Base-by-base conservation (phyloP, 2,329 filamentous ascomycete genomes). In the Stenocarpella maydis region DNA sequence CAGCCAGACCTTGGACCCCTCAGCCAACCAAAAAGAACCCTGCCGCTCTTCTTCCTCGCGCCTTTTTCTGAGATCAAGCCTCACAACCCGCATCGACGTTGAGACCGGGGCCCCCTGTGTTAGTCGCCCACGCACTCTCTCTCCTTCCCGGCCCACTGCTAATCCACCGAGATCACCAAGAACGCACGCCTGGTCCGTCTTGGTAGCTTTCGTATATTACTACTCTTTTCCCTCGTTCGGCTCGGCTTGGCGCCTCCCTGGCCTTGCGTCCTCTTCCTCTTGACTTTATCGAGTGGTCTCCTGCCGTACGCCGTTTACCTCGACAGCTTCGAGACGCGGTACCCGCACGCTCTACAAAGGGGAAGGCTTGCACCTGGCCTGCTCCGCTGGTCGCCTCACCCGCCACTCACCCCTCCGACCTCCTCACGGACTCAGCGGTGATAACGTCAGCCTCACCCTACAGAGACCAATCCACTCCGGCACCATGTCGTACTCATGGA, bases 401-500 rank as follows among this genome's bases (percentile, higher is more conserved):
- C n/a, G 15, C 43, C 52, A 24, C 34, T 6, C 63, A 41, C 14
- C 17, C 15, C n/a, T 3, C 17, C 43, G 28, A n/a, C 53, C 50
- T 34, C 4, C 26, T 15, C 54, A 21, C n/a, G 37, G 28, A 60
- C 15, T 24, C 2, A 14, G 37, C 34, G 49, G 39, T 41, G 12
- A 43, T 14, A 34, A 43, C 26, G 28, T 37, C 50, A 49, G 67
- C 55, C 53, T 69, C 67, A 7, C 21, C n/a, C 26, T n/a, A 26
- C 54, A 58, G 65, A 53, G 55, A 52, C 52, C 53, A 6, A 24
- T 63, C 21, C 47, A 41, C 34, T 19, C 45, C 39, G 61, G 60
- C 76, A 76, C 70, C 78, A 90, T 90, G 65, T 88, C 87, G 71
- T 90, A 91, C 78, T 80, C 84, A 65, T 86, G 86, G 80, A 80